Evolutionary conservation across 306 rosid genomes (phyloP), one percentile per base, ranked within the genome.

Genomic region (Rosa chinensis): DNA sequence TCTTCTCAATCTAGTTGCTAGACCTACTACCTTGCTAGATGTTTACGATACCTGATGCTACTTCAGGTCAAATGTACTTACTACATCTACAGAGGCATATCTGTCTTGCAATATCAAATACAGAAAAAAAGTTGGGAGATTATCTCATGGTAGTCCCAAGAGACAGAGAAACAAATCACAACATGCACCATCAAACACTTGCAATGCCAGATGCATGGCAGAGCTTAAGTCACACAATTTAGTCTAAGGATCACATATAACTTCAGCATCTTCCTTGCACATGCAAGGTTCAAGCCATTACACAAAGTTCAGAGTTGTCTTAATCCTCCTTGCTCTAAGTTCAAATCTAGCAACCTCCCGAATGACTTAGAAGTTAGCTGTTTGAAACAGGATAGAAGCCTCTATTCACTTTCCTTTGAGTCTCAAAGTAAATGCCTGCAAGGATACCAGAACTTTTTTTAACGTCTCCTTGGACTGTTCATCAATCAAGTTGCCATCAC

Each of bases 401-500:
- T 72, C 47, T 37, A 62, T 75, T 45, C 16, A 25, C 73, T 79
- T 83, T 40, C 80, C 83, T 73, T 82, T 72, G 40, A 92, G 97
- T 70, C 78, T 82, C 35, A 84, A 63, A 21, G 92, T 84, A 52
- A 91, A 86, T 10, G 83, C 86, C 67, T 73, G 81, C 88, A 94
- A 68, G 16, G 97, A 73, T 5, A 91, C 74, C 70, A 94, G 90
- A 63, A 91, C n/a, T 20, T 73, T 72, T 87, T 77, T 86, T 77
- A 94, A 63, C 83, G 0, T 87, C 47, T 67, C 82, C 78, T 83
- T 90, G 64, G 47, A 37, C 1, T 79, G 82, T 78, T 75, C 85
- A 77, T 91, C 97, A 58, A 92, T 85, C 80, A 94, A 82, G 75
- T 94, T 88, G 1, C 97, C 97, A 10, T 87, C 86, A 18, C 6